These are phyloP conservation scores for Alternaria infectoria DNA, from an alignment of 2,329 filamentous ascomycete species.

Conservation along the genomic window DNA sequence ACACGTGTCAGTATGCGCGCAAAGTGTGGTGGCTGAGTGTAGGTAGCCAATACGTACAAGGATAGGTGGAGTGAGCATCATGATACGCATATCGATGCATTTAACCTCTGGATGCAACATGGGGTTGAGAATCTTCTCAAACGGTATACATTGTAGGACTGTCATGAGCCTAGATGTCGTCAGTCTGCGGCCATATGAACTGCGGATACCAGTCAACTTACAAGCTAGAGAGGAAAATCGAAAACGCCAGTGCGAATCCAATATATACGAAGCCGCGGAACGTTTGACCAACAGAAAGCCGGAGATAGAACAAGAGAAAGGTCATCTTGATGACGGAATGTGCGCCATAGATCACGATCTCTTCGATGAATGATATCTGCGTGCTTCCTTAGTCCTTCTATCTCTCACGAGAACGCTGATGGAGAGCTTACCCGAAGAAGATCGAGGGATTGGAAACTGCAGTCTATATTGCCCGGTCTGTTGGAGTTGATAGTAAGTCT, in stretches of 20 bases:
- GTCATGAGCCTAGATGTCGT: background rate
- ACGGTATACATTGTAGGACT: slow-evolving; percentile 1
- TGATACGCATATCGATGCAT: slow-evolving; percentile 1
- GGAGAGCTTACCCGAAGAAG: background rate
- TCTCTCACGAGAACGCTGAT: background rate
- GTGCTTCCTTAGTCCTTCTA: background rate
- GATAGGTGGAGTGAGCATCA: background rate
- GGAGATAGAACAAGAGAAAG: slow-evolving; percentile 6
- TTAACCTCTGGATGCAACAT: background rate
- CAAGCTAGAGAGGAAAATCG: background rate
- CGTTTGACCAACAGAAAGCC: background rate
- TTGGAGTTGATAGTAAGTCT: background rate
- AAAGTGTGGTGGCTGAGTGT: background rate
- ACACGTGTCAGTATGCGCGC: background rate
- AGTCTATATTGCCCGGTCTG: background rate
- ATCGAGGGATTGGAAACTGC: background rate
- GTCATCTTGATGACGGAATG: slow-evolving; percentile 7
- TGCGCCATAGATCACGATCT: slow-evolving; percentile 2
- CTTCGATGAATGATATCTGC: slow-evolving; percentile 1
- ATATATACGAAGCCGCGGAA: slow-evolving; percentile 1
- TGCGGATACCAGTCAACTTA: background rate
- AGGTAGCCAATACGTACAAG: background rate
- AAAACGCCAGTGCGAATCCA: background rate
- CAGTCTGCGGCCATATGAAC: background rate
- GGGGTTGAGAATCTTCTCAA: slow-evolving; percentile 6